Evolutionary conservation across 768 basidiomycete genomes (phyloP).

Genomic region (Leccinum subgranulosum): DNA sequence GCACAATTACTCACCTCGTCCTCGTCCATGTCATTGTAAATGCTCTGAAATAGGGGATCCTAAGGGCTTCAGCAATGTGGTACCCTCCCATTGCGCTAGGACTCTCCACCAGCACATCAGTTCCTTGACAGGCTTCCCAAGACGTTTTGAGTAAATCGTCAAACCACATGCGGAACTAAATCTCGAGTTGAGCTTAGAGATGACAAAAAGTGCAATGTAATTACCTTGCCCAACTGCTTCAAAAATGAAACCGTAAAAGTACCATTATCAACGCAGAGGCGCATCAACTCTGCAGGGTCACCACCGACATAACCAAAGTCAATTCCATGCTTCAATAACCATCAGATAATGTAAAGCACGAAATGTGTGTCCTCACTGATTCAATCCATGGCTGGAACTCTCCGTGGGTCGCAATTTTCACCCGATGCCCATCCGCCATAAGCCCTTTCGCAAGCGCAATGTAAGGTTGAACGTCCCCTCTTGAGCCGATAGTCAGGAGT

Average conservation of each 20-base stretch:
- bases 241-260: constrained; percentile 95
- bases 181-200: constrained; percentile 4
- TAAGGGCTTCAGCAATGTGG: constrained; percentile 93
- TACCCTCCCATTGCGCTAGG: constrained; percentile 97
- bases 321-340: constrained; percentile 74
- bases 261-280: constrained; percentile 97
- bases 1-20: constrained; percentile 53
- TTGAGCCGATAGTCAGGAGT: constrained; percentile 92
- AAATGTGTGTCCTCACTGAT: constrained; percentile 55
- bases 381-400: constrained; percentile 97
- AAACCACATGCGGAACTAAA: constrained; percentile 93
- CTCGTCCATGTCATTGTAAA: constrained; percentile 99
- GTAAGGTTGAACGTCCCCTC: constrained; percentile 98
- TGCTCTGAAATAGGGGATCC: constrained; percentile 91
- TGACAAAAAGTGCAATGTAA: not conserved
- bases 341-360: constrained; percentile 3
- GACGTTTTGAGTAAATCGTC: constrained; percentile 94
- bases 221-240: constrained; percentile 85
- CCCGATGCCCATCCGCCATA: constrained; percentile 84
- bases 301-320: constrained; percentile 94
- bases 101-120: constrained; percentile 91
- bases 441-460: constrained; percentile 93
- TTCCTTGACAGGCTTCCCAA: constrained; percentile 95
- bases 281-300: constrained; percentile 96
- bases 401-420: constrained; percentile 90